Base-by-base conservation (phyloP, 1,139 yeast genomes). In the Geotrichum histeridarum region DNA sequence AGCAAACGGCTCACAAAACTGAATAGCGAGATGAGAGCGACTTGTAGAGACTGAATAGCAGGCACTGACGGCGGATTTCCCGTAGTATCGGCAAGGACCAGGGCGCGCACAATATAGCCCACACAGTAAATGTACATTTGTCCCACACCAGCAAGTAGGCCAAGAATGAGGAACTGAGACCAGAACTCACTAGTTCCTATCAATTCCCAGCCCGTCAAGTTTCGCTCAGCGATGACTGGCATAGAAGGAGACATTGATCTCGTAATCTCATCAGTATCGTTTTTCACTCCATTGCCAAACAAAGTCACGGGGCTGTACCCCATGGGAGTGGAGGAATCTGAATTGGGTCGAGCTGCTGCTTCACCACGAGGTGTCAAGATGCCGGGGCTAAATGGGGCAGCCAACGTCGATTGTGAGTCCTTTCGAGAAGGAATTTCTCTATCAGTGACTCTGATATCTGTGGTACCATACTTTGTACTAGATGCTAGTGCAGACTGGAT, bases 51-150 rank as follows among this genome's bases (percentile, higher is more conserved):
- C 65, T 84, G 90, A 27, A 80, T 69, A 3, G 76, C 68, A 52
- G 74, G 73, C 17, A 68, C 58, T 17, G 56, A 54, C 42, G 47
- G 22, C 31, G 42, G 27, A 49, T 61, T 56, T 35, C 59, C 17
- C 31, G 56, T 32, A 47, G 64, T 22, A 36, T 61, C 60, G 15
- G 43, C 42, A 11, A 46, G 76, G 2, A 63, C 64, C 47, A 70
- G 60, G 1, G 88, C 85, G 55, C 81, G 78, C 18, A 84, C 77
- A 32, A 84, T 76, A 62, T 79, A 84, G 0, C 93, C 93, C 41
- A 83, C 80, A 3, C 86, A 79, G 64, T 79, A 54, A 35, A 86
- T 85, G 65, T 83, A 85, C 78, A 84, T 81, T 65, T 85, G 91
- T 8, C 91, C 91, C 55, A 82, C 73, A 4, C 89, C 86, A 63